A percentile compares a stretch with the other conserved stretches of the same genome.
Evolutionary conservation across 1,284 basidiomycete species (phyloP).

Genomic region (Leucocoprinus gongylophorus): DNA sequence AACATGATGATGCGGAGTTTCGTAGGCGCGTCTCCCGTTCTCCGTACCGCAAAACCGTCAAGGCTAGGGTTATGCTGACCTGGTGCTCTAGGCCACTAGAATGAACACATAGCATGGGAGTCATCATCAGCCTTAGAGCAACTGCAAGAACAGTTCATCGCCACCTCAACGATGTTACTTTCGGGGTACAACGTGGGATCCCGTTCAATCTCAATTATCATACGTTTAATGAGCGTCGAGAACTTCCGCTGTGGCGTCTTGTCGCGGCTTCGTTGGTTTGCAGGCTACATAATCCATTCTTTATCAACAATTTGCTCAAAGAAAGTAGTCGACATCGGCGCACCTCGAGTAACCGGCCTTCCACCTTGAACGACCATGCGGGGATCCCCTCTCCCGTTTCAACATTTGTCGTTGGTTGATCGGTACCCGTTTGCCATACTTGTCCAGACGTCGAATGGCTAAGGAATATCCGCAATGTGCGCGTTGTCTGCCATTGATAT

Average conservation of each 20-base stretch:
- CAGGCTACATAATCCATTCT: conserved; percentile 30
- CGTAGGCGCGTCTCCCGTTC: conserved; percentile 75
- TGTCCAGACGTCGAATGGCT: conserved; percentile 88
- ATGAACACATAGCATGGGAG: not conserved
- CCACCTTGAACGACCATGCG: conserved; percentile 85
- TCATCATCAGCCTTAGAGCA: not conserved
- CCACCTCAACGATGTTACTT: conserved; percentile 71
- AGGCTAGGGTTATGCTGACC: conserved; percentile 54
- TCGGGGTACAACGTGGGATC: conserved; percentile 81
- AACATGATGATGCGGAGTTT: conserved; percentile 78
- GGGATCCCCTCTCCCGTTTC: conserved; percentile 77
- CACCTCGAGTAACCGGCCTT: conserved; percentile 82
- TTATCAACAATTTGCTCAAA: not conserved
- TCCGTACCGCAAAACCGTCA: conserved; percentile 86
- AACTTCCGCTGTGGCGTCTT: conserved; percentile 70
- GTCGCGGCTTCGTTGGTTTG: conserved; percentile 62
- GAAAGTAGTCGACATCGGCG: conserved; percentile 17
- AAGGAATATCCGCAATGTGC: conserved; percentile 83
- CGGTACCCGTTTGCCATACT: conserved; percentile 63
- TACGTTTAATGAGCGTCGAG: conserved; percentile 78
- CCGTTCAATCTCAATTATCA: conserved; percentile 84
- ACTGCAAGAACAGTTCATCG: not conserved
- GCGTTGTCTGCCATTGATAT: conserved; percentile 52
- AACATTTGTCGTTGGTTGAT: conserved; percentile 35
- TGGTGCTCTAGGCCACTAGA: conserved; percentile 62